These are phyloP conservation scores for Ephemerocybe angulata DNA, from an alignment of 768 basidiomycete genomes.

Conservation along the genomic window DNA sequence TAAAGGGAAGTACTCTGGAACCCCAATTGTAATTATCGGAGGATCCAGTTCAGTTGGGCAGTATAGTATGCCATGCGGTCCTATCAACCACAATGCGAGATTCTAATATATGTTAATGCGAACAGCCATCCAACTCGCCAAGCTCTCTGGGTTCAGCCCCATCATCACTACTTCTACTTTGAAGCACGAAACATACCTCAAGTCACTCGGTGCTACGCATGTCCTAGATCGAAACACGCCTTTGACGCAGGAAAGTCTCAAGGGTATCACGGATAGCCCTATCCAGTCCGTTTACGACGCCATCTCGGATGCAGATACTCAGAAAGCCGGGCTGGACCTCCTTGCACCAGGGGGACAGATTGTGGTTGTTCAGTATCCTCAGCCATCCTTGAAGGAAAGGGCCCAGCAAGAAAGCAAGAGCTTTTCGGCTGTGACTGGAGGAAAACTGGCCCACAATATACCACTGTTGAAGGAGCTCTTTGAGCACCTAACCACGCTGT, in stretches of 20 bases:
- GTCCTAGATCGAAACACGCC: constrained; percentile 31
- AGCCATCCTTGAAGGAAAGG: constrained; percentile 29
- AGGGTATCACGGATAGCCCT: constrained; percentile 19
- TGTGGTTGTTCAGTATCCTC: constrained; percentile 11
- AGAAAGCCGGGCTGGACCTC: constrained; percentile 21
- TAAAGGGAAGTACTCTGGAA: constrained; percentile 38
- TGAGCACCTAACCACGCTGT: constrained; percentile 18
- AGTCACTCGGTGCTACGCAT: constrained; percentile 39
- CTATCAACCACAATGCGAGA: constrained; percentile 26
- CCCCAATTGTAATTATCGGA: constrained; percentile 35
- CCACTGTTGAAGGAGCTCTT: constrained; percentile 20
- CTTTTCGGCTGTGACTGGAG: constrained; percentile 15
- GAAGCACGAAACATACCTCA: constrained; percentile 26
- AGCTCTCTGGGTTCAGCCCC: constrained; percentile 37
- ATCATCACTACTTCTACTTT: constrained; percentile 37
- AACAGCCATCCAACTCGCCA: constrained; percentile 31
- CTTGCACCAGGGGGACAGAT: constrained; percentile 32
- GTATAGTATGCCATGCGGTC: constrained; percentile 11
- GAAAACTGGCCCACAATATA: constrained; percentile 21
- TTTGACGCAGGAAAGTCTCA: constrained; percentile 4
- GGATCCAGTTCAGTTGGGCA: constrained; percentile 31
- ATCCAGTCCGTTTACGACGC: constrained; percentile 26
- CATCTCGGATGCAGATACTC: constrained; percentile 21
- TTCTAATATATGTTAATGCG: constrained; percentile 21
- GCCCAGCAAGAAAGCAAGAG: constrained; percentile 8